Evolutionary conservation across 192 early-diverging fungal species (phyloP), one percentile per base, ranked within the genome.

Genomic region (Gonapodya prolifera): DNA sequence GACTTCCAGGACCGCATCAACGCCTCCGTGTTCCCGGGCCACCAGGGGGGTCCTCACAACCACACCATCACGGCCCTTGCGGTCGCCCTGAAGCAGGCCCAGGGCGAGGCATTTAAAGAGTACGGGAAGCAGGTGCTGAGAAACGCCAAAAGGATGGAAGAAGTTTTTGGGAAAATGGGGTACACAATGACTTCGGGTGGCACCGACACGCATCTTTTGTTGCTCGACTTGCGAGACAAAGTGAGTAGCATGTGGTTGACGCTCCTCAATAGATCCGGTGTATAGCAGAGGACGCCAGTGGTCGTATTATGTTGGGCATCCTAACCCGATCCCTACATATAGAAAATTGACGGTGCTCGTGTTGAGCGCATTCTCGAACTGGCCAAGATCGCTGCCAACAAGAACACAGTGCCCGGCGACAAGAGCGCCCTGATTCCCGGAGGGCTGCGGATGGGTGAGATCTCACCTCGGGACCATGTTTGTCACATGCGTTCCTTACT

Each of bases 41-140:
- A 97, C 84, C 97, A 99, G 86, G 97, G 97, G 80, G 97, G 97
- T 0, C 97, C 97, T 34, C 97, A 99, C 87, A 99, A 99, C 89
- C 95, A 99, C 88, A 97, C 97, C 69, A 99, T 99, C 78, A 90
- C 93, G 18, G 95, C 96, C 13, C 86, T 99, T 75, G 90, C 96
- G 13, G 96, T 99, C 35, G 96, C 97, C 0, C 85, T 99, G 75
- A 96, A 97, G 83, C 93, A 95, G 85, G 90, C 93, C 30, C 90
- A 95, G 87, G 77, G 87, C 16, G 86, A 91, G 35, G 89, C 92
- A 78, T 99, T 94, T 87, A 91, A 91, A 82, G 88, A 86, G 76
- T 99, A 99, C 85, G 95, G 96, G 85, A 80, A 86, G 70, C 94
- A 96, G 83, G 95, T 98, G 2, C 86, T 99, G 79, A 81, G 80